phyloP scores from a whole-genome alignment of 2,329 filamentous ascomycete genomes.

The Epichloe typhina region DNA sequence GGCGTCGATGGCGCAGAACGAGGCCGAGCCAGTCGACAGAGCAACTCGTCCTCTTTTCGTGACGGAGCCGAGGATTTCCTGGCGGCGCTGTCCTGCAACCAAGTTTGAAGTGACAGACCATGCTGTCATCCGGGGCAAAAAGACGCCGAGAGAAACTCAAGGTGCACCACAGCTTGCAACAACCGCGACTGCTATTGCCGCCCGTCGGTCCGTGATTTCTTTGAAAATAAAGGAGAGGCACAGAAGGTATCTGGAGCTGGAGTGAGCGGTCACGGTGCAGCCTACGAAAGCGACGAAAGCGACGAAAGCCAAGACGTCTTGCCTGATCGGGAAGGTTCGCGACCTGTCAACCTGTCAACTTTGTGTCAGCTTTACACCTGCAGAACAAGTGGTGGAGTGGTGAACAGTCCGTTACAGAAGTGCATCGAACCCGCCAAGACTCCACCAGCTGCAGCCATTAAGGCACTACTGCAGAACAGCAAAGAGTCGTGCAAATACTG shows the following conservation, averaged over 20 bases:
- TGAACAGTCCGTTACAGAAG: too few relatives aligned
- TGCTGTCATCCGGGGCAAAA: background rate
- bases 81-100: background rate
- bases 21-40: background rate
- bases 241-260: background rate
- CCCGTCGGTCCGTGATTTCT: background rate
- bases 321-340: slow-evolving; percentile 1
- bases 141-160: too few relatives aligned
- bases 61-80: background rate
- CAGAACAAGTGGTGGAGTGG: too few relatives aligned
- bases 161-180: too few relatives aligned
- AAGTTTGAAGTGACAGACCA: background rate
- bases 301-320: background rate
- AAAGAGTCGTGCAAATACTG: too few relatives aligned
- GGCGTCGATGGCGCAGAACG: background rate
- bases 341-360: background rate
- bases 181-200: background rate
- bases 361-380: too few relatives aligned
- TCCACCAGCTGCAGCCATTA: background rate
- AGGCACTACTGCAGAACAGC: too few relatives aligned
- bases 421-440: background rate
- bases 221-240: too few relatives aligned
- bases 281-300: background rate
- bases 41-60: background rate
- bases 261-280: background rate